A percentile compares a stretch with the other conserved stretches of the same genome.
phyloP scores from a whole-genome alignment of 768 basidiomycete genomes.

The Rhizopogon sp. region DNA sequence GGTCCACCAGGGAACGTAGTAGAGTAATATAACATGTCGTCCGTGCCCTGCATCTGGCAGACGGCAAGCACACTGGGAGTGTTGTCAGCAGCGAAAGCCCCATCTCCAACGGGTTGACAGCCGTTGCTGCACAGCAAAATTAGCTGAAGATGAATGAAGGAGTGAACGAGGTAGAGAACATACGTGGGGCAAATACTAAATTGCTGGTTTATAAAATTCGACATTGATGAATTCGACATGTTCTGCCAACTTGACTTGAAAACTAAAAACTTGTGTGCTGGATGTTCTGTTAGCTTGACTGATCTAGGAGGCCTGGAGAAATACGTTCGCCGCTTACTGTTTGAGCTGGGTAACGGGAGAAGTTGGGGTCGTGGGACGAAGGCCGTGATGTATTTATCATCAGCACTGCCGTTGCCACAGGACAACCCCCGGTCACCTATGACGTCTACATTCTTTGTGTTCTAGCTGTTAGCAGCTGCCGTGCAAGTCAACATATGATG shows the following conservation, averaged over 20 bases:
- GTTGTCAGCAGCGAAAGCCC: conserved; percentile 78
- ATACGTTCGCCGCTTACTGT: neutral
- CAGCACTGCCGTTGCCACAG: neutral
- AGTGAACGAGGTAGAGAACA: conserved; percentile 15
- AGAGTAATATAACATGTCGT: conserved; percentile 86
- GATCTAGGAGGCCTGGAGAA: neutral
- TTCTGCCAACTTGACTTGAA: conserved; percentile 74
- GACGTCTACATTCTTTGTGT: no score
- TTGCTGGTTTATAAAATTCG: conserved; percentile 68
- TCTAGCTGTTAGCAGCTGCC: neutral
- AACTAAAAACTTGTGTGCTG: neutral
- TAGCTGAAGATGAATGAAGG: conserved; percentile 5
- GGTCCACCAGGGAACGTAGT: conserved; percentile 94
- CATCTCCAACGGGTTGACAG: conserved; percentile 95
- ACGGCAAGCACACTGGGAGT: conserved; percentile 80
- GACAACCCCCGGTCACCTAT: neutral
- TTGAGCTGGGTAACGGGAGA: neutral
- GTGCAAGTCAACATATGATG: neutral
- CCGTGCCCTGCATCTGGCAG: conserved; percentile 76
- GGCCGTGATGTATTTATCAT: conserved; percentile 6
- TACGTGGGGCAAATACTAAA: conserved; percentile 97
- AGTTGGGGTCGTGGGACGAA: neutral
- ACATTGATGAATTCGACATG: conserved; percentile 73
- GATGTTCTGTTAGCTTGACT: neutral
- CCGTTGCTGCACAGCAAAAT: conserved; percentile 64